Percentiles rank a stretch among this genome's conserved stretches.
phyloP scores from a whole-genome alignment of 306 rosid genomes.

The Sicyos edulis region DNA sequence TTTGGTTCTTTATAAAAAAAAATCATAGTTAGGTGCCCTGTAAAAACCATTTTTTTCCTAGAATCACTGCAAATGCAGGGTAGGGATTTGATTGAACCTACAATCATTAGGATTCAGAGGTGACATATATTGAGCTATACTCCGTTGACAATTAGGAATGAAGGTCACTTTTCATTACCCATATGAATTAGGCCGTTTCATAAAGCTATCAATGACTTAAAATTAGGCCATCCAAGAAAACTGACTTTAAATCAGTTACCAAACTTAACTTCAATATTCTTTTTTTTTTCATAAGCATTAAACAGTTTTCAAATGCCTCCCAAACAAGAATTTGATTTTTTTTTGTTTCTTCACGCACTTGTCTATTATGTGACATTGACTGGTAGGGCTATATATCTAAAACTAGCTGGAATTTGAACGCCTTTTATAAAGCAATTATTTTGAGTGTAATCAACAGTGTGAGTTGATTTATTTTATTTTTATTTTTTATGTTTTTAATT shows the following conservation, averaged over 20 bases:
- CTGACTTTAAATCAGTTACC: neutral
- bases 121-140: neutral
- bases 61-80: neutral
- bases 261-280: neutral
- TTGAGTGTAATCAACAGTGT: neutral
- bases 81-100: neutral
- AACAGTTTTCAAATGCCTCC: neutral
- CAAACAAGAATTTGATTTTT: neutral
- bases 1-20: too few relatives aligned
- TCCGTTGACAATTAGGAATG: neutral
- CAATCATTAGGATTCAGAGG: neutral
- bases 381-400: neutral
- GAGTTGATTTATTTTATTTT: neutral
- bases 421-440: neutral
- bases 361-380: neutral
- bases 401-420: slow-evolving; percentile 1
- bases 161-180: neutral
- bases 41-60: neutral
- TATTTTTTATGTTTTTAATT: neutral
- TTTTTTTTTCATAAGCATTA: neutral
- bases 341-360: neutral
- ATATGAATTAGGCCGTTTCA: neutral
- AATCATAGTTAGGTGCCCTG: neutral
- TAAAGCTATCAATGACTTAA: neutral
- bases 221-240: neutral